Percentiles rank a stretch among this genome's conserved stretches.
Conservation (phyloP, 495 filamentous ascomycete genomes). For the Neurospora intermedia region DNA sequence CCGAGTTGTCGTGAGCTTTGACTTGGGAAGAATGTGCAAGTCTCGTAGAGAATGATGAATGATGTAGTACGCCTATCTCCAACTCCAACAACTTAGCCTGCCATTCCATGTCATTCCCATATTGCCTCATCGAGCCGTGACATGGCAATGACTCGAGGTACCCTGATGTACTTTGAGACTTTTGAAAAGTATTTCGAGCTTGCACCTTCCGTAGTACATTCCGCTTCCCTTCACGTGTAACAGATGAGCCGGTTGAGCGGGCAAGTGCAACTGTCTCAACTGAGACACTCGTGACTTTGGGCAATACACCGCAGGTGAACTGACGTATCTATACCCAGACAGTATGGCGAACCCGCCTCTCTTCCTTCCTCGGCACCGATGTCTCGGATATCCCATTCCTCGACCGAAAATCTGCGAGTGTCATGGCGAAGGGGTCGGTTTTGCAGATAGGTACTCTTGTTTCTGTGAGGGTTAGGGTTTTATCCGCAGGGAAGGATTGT, state of each 20-base stretch:
- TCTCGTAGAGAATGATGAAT: background rate
- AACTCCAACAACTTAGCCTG: background rate
- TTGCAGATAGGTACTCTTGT: background rate
- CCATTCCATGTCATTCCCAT: background rate
- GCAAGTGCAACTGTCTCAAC: background rate
- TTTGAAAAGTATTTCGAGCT: background rate
- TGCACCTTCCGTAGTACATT: background rate
- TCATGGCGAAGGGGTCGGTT: background rate
- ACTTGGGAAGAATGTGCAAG: background rate
- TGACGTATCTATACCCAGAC: background rate
- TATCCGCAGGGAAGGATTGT: background rate
- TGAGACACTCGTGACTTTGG: background rate
- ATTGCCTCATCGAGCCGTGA: background rate
- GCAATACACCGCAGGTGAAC: background rate
- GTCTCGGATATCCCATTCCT: background rate
- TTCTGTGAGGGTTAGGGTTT: background rate
- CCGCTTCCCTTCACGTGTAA: background rate
- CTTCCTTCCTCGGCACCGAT: background rate
- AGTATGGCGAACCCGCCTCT: background rate
- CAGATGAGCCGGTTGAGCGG: background rate
- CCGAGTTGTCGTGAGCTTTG: background rate
- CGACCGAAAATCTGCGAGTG: background rate
- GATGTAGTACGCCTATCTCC: background rate
- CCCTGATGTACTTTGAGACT: background rate
- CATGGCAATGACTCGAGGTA: background rate